Percentiles rank a stretch among this genome's conserved stretches.
Evolutionary conservation across 169 alveolate genomes (phyloP).

Genomic region (Plasmodium cynomolgi): DNA sequence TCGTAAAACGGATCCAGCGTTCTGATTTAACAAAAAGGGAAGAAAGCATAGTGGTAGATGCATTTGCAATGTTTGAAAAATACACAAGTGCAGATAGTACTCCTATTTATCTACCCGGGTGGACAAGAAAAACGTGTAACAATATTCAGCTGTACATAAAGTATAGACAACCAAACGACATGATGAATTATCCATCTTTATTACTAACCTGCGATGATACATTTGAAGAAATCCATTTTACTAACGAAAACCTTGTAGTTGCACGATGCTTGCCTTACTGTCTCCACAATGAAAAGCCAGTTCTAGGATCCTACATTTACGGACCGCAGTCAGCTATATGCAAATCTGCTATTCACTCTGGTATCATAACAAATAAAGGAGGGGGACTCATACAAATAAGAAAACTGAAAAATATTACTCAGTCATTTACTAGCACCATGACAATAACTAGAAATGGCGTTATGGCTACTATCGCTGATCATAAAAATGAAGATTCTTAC

Average conservation of each 20-base stretch:
- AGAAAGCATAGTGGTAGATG: slow-evolving; percentile 31
- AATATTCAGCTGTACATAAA: slow-evolving; percentile 60
- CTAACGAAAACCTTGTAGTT: background rate
- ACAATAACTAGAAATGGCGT: slow-evolving; percentile 50
- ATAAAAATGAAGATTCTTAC: slow-evolving; percentile 34
- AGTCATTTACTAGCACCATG: slow-evolving; percentile 24
- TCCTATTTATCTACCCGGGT: slow-evolving; percentile 32
- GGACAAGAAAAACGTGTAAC: slow-evolving; percentile 71
- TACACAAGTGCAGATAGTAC: background rate
- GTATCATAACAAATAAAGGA: slow-evolving; percentile 74
- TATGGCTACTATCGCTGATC: slow-evolving; percentile 20
- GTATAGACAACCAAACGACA: slow-evolving; percentile 38
- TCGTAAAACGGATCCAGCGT: slow-evolving; percentile 33
- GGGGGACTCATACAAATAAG: slow-evolving; percentile 75
- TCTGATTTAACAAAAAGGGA: slow-evolving; percentile 18
- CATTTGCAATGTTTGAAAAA: slow-evolving; percentile 66
- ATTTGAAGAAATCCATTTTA: slow-evolving; percentile 32
- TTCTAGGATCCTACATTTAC: slow-evolving; percentile 78
- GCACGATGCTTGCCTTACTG: slow-evolving; percentile 68
- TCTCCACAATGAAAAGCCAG: slow-evolving; percentile 14
- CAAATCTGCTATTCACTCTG: slow-evolving; percentile 83
- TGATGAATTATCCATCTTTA: slow-evolving; percentile 53
- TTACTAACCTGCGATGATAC: slow-evolving; percentile 66
- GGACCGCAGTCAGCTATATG: slow-evolving; percentile 78
- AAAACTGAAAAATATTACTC: slow-evolving; percentile 57